Percentiles rank a stretch among this genome's conserved stretches.
These are phyloP conservation scores for Cyanodermella asteris DNA, from an alignment of 2,329 filamentous ascomycete genomes.

Conservation along the genomic window DNA sequence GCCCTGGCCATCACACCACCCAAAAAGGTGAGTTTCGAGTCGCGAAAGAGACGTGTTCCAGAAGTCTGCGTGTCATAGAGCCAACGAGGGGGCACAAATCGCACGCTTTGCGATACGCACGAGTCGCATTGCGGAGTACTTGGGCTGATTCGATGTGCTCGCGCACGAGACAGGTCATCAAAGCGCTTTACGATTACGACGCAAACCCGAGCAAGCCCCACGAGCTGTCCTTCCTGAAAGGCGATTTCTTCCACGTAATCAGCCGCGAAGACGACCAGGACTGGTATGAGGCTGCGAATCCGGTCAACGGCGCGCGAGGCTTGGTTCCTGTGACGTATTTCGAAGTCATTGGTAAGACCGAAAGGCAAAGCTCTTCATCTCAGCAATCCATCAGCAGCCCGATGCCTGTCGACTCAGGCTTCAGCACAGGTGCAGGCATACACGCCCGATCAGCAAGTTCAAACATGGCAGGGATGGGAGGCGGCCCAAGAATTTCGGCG, in stretches of 20 bases:
- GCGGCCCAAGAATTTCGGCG: constrained; percentile 20
- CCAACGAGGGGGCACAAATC: constrained; percentile 5
- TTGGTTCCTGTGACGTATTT: constrained; percentile 90
- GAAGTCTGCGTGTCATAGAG: constrained; percentile 5
- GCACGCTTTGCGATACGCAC: constrained; percentile 5
- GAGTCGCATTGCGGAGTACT: constrained; percentile 3
- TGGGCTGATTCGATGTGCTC: constrained; percentile 7
- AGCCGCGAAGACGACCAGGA: constrained; percentile 81
- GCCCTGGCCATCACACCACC: constrained; percentile 75
- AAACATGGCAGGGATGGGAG: constrained; percentile 13
- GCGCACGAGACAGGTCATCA: constrained; percentile 50
- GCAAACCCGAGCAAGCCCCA: constrained; percentile 44
- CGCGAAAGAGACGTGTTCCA: no score
- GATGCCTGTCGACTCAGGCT: constrained; percentile 78
- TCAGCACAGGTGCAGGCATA: constrained; percentile 35
- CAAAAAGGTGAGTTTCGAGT: constrained; percentile 63
- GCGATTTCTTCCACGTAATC: constrained; percentile 96
- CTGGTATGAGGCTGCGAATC: constrained; percentile 98
- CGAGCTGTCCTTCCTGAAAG: constrained; percentile 76
- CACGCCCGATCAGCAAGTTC: constrained; percentile 15
- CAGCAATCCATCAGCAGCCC: constrained; percentile 25
- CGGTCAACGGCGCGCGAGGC: constrained; percentile 67
- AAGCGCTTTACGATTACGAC: constrained; percentile 83
- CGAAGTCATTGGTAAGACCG: constrained; percentile 75
- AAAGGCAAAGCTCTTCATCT: constrained; percentile 65